These are phyloP conservation scores for Glycine latifolia DNA, from an alignment of 306 rosid species.

Conservation along the genomic window DNA sequence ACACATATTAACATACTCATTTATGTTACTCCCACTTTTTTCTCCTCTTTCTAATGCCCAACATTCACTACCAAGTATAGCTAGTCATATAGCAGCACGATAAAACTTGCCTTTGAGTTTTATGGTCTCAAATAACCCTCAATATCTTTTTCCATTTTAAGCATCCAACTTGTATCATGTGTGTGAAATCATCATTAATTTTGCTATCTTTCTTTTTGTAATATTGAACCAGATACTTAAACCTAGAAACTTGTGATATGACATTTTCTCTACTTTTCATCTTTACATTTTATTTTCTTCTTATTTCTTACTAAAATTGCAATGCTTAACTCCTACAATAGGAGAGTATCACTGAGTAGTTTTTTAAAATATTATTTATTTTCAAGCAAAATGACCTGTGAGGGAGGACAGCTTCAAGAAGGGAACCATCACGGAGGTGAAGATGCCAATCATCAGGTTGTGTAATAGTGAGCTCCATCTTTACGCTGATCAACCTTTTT, in stretches of 20 bases:
- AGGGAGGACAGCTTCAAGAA: slow-evolving; percentile 76
- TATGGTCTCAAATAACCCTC: background rate
- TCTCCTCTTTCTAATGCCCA: background rate
- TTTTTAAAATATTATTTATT: background rate
- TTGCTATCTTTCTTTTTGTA: background rate
- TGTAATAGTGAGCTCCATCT: slow-evolving; percentile 81
- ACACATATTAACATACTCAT: background rate
- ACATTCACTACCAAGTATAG: background rate
- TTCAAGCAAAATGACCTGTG: slow-evolving; percentile 63
- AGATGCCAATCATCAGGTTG: slow-evolving; percentile 97
- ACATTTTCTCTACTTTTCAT: background rate
- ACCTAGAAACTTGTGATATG: background rate
- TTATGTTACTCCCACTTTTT: background rate
- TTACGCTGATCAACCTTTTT: slow-evolving; percentile 50
- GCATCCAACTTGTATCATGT: background rate
- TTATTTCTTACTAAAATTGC: background rate
- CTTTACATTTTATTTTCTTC: background rate
- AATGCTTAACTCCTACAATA: background rate
- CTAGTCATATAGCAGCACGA: background rate
- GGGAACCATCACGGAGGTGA: slow-evolving; percentile 87
- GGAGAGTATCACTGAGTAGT: background rate
- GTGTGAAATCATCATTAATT: background rate
- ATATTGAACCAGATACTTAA: background rate
- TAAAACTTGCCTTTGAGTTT: background rate
- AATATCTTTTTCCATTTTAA: background rate